Evolutionary conservation across 345 rosid genomes (phyloP).

Genomic region (Linum usitatissimum): DNA sequence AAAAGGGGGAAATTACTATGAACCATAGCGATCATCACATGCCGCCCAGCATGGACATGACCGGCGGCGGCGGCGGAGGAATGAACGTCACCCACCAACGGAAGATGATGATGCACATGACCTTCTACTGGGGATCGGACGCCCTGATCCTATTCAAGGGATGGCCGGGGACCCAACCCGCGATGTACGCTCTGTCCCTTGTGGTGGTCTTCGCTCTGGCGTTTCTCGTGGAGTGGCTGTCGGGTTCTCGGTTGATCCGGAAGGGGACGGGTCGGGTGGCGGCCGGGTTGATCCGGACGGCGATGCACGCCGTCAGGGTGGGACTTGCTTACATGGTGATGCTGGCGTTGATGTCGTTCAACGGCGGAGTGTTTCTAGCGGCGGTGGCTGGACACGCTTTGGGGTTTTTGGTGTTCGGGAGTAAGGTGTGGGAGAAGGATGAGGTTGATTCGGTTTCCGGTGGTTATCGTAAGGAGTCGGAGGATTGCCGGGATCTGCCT

Average conservation of each 20-base stretch:
- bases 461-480: not conserved
- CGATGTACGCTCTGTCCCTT: conserved; percentile 17
- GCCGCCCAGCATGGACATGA: not conserved
- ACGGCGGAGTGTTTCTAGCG: conserved; percentile 57
- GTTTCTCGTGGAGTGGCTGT: conserved; percentile 29
- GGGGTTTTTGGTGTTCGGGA: conserved; percentile 59
- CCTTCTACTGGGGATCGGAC: conserved; percentile 24
- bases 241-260: conserved; percentile 23
- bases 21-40: not conserved
- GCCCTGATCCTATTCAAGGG: conserved; percentile 18
- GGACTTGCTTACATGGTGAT: conserved; percentile 57
- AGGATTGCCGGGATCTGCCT: conserved; percentile 22
- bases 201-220: conserved; percentile 25
- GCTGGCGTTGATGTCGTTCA: conserved; percentile 86
- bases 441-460: too few relatives aligned
- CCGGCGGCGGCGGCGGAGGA: not conserved
- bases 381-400: conserved; percentile 57
- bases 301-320: conserved; percentile 36
- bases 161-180: conserved; percentile 22
- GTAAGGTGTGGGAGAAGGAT: conserved; percentile 30
- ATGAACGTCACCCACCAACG: not conserved
- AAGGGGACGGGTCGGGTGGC: conserved; percentile 17
- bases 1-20: not conserved
- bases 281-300: conserved; percentile 41
- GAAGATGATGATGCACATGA: conserved; percentile 13